Evolutionary conservation across 768 basidiomycete species (phyloP), one percentile per base, ranked within the genome.

Genomic region (Termitomyces sp.): DNA sequence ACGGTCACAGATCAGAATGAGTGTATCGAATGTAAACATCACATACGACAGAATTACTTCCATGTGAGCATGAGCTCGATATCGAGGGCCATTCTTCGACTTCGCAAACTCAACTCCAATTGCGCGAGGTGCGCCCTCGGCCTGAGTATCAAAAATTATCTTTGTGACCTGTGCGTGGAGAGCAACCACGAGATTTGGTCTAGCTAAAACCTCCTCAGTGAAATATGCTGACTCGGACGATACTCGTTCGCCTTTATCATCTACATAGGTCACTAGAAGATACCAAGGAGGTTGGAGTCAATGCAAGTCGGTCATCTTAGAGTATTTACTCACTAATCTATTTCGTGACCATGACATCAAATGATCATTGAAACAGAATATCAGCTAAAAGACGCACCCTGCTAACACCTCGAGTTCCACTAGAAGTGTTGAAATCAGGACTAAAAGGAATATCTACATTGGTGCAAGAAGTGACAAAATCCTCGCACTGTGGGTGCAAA

Each of bases 201-300:
- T 72, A 2, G 75, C 72, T 21, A 87, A 73, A 27, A 87, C 85
- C 0, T 82, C 73, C 0, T 75, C 68, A 0, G 87, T 86, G 34
- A 89, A 75, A 63, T 88, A 89, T 1, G 86, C 84, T 0, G 78
- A 67, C 63, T 89, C 84, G 1, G 82, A 74, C 5, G 86, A 81
- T 2, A 83, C 82, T 0, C 87, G 79, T 44, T 70, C 70, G 8
- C 78, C 73, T 1, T 65, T 72, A 27, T 74, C 60, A 58, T 84
- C 77, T 45, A 88, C 78, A 62, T 83, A 89, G 0, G 86, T 87
- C 82, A 87, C 87, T 89, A 58, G 8, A 43, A 34, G 52, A 35
- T 11, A 32, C 16, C 40, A 23, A n/a, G n/a, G n/a, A n/a, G n/a
- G n/a, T n/a, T 35, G 7, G 44, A 19, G 53, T 60, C 49, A 59